phyloP scores from a whole-genome alignment of 371 early-diverging fungal species.

The Furculomyces boomerangus region DNA sequence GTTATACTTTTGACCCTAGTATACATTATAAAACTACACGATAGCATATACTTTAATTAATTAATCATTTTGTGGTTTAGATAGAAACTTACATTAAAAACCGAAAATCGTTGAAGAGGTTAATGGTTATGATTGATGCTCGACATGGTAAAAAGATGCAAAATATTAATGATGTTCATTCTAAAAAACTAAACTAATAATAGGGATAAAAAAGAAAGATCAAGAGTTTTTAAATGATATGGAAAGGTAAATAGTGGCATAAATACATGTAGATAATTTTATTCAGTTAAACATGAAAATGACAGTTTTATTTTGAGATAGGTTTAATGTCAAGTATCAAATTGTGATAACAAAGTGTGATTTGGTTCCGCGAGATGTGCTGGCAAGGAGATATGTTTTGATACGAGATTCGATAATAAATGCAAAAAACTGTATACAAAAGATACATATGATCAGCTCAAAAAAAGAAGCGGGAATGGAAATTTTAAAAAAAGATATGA shows the following conservation, averaged over 20 bases:
- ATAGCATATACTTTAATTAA: not conserved
- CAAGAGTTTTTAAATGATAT: slow-evolving; percentile 20
- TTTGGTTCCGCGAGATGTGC: slow-evolving; percentile 34
- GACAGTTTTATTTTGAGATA: not conserved
- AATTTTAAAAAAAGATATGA: slow-evolving; percentile 23
- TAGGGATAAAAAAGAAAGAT: slow-evolving; percentile 17
- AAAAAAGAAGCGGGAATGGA: slow-evolving; percentile 12
- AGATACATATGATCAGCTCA: slow-evolving; percentile 22
- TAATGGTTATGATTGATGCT: slow-evolving; percentile 59
- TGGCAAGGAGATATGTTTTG: slow-evolving; percentile 33
- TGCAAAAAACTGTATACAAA: not conserved
- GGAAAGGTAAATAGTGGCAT: slow-evolving; percentile 4
- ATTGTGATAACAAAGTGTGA: slow-evolving; percentile 71
- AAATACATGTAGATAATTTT: not conserved
- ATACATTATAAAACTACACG: not conserved
- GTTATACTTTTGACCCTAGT: not conserved
- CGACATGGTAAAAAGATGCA: slow-evolving; percentile 42
- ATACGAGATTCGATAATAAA: slow-evolving; percentile 6
- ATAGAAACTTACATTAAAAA: slow-evolving; percentile 44
- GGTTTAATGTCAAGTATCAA: slow-evolving; percentile 37
- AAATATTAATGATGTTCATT: not conserved
- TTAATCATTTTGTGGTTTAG: slow-evolving; percentile 13
- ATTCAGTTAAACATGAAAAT: not conserved
- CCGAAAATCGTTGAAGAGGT: slow-evolving; percentile 37
- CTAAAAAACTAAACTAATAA: not conserved